Evolutionary conservation across 805 yeast genomes (phyloP).

Genomic region (Lipomyces chichibuensis): DNA sequence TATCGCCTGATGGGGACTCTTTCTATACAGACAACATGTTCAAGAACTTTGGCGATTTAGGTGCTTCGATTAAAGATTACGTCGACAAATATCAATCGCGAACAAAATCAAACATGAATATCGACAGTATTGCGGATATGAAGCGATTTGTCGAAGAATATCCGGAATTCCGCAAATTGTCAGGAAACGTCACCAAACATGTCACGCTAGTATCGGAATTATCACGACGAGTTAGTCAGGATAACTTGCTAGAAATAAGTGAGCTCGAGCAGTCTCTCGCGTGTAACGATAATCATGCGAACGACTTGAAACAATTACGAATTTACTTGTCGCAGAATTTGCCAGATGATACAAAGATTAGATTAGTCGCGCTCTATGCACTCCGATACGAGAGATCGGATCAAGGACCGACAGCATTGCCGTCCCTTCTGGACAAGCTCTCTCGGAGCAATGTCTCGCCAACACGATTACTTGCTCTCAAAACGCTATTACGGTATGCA

Average conservation of each 20-base stretch:
- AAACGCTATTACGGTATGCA: constrained; percentile 51
- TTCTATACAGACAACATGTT: constrained; percentile 83
- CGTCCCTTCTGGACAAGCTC: constrained; percentile 46
- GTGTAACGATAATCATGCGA: constrained; percentile 60
- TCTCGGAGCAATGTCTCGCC: constrained; percentile 32
- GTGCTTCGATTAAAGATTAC: constrained; percentile 81
- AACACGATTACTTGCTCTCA: constrained; percentile 51
- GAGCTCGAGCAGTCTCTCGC: constrained; percentile 88
- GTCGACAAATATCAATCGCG: constrained; percentile 80
- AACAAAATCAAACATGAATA: constrained; percentile 71
- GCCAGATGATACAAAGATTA: constrained; percentile 62
- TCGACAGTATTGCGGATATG: constrained; percentile 84
- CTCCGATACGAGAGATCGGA: constrained; percentile 61
- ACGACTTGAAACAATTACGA: constrained; percentile 61
- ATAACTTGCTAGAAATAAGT: constrained; percentile 77
- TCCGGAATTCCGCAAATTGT: constrained; percentile 89
- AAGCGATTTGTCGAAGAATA: constrained; percentile 87
- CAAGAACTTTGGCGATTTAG: constrained; percentile 91
- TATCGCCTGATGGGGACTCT: constrained; percentile 68
- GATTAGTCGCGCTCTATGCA: constrained; percentile 73
- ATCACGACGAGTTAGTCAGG: constrained; percentile 65
- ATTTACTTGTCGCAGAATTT: constrained; percentile 52
- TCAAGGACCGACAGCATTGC: constrained; percentile 46
- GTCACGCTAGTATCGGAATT: constrained; percentile 87
- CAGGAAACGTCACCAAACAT: constrained; percentile 88